These are phyloP conservation scores for Neurospora sp. DNA, from an alignment of 495 filamentous ascomycete species.

Conservation along the genomic window DNA sequence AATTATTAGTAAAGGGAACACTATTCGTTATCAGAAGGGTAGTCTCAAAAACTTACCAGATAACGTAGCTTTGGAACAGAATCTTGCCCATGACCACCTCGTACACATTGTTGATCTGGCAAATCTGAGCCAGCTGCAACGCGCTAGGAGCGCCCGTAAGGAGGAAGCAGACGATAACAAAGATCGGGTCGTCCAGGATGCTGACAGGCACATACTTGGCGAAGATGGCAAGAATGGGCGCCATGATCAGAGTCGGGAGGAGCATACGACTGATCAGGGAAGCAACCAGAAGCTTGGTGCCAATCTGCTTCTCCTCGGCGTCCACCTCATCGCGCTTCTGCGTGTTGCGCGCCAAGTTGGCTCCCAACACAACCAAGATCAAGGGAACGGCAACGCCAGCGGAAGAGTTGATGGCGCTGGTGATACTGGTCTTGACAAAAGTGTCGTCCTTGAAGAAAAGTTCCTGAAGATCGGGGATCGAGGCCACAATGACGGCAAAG, in stretches of 20 bases:
- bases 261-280: slow-evolving; percentile 84
- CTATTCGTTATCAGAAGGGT: not conserved
- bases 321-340: slow-evolving; percentile 47
- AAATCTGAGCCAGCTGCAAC: slow-evolving; percentile 93
- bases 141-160: slow-evolving; percentile 91
- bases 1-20: slow-evolving; percentile 18
- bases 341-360: slow-evolving; percentile 78
- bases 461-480: slow-evolving; percentile 70
- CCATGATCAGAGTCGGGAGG: slow-evolving; percentile 84
- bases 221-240: slow-evolving; percentile 77
- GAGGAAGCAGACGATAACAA: slow-evolving; percentile 93
- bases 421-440: slow-evolving; percentile 88
- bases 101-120: slow-evolving; percentile 95
- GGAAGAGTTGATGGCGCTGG: slow-evolving; percentile 71
- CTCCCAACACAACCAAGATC: slow-evolving; percentile 93
- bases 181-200: slow-evolving; percentile 95
- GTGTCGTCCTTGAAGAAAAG: slow-evolving; percentile 85
- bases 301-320: slow-evolving; percentile 53
- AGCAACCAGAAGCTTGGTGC: slow-evolving; percentile 73
- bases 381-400: slow-evolving; percentile 89
- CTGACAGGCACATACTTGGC: slow-evolving; percentile 90
- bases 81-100: slow-evolving; percentile 87
- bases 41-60: slow-evolving; percentile 52
- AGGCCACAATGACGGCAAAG: slow-evolving; percentile 75
- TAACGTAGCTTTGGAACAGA: slow-evolving; percentile 94